phyloP scores from a whole-genome alignment of 495 filamentous ascomycete species.

The Podospora pseudoanserina region DNA sequence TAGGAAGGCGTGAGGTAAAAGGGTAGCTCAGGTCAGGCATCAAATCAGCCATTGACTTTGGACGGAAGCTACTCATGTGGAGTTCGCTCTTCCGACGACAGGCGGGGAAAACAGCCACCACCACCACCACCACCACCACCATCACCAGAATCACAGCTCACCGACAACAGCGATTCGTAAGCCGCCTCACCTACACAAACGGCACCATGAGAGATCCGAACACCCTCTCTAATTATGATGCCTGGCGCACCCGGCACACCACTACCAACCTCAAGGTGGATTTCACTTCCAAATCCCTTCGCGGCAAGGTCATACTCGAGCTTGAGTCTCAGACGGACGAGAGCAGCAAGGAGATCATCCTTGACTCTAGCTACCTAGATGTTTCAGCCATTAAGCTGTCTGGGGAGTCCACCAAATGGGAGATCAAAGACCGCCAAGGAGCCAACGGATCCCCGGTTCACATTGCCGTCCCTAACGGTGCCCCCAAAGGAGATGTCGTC shows the following conservation, averaged over 20 bases:
- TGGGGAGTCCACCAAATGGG: slow-evolving; percentile 54
- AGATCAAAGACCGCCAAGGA: slow-evolving; percentile 61
- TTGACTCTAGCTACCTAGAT: slow-evolving; percentile 81
- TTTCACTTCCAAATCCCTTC: slow-evolving; percentile 70
- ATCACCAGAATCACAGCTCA: slow-evolving; percentile 19
- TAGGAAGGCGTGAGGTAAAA: slow-evolving; percentile 28
- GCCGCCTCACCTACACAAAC: slow-evolving; percentile 43
- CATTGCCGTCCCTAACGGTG: slow-evolving; percentile 61
- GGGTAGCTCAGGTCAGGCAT: not conserved
- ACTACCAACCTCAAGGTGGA: slow-evolving; percentile 74
- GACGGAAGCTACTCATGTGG: slow-evolving; percentile 26
- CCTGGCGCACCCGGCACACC: slow-evolving; percentile 77
- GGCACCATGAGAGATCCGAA: slow-evolving; percentile 73
- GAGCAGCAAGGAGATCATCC: slow-evolving; percentile 67
- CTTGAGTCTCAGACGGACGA: slow-evolving; percentile 68
- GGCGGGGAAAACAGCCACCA: not conserved
- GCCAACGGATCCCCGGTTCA: slow-evolving; percentile 78
- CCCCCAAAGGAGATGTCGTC: slow-evolving; percentile 58
- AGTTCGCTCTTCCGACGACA: slow-evolving; percentile 17
- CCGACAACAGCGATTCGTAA: slow-evolving; percentile 28
- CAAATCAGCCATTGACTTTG: slow-evolving; percentile 4
- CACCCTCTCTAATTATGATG: slow-evolving; percentile 85
- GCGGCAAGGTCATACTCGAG: slow-evolving; percentile 69
- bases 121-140: not conserved
- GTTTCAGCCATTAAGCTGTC: slow-evolving; percentile 62